phyloP scores from a whole-genome alignment of 169 alveolate species.

The Babesia ovis region DNA sequence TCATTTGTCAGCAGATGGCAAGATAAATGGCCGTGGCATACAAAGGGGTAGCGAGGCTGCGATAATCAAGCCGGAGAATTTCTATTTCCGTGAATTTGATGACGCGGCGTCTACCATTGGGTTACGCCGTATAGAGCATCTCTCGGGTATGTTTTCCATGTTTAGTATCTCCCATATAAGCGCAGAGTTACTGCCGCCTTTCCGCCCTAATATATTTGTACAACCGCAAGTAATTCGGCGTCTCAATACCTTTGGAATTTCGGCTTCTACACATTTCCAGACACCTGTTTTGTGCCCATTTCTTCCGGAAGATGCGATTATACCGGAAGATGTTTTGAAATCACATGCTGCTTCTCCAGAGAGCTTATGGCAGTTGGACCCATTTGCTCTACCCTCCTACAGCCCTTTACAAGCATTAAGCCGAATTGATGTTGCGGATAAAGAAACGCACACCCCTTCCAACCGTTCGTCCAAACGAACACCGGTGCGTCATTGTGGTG shows the following conservation, averaged over 20 bases:
- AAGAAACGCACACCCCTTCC: neutral
- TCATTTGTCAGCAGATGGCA: conserved; percentile 5
- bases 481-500: neutral
- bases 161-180: neutral
- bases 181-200: conserved; percentile 18
- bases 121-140: conserved; percentile 9
- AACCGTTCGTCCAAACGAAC: neutral
- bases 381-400: neutral
- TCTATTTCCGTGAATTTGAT: conserved; percentile 49
- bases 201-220: conserved; percentile 21
- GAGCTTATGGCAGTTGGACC: neutral
- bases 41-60: conserved; percentile 55
- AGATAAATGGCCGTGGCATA: conserved; percentile 46
- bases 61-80: conserved; percentile 37
- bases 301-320: neutral
- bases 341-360: neutral
- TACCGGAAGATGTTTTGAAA: conserved; percentile 2
- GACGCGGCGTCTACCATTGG: neutral
- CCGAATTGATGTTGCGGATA: neutral
- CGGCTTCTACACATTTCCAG: neutral
- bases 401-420: neutral
- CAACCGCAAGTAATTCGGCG: neutral
- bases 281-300: neutral
- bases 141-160: conserved; percentile 14
- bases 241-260: neutral